Evolutionary conservation across 345 rosid genomes (phyloP).

Genomic region (Gossypium turneri): DNA sequence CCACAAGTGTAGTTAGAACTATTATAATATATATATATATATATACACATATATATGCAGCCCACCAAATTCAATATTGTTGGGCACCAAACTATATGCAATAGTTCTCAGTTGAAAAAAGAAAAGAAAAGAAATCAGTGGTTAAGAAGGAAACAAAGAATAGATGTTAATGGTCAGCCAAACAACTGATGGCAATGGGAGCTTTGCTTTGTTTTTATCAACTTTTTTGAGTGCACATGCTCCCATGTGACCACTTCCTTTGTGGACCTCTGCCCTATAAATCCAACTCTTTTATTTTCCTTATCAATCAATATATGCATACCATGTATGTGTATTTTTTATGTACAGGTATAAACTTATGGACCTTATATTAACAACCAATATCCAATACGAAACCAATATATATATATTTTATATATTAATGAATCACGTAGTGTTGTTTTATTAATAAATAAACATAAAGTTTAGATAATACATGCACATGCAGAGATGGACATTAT

Average conservation of each 20-base stretch:
- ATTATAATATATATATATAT: no score
- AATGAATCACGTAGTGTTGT: no score
- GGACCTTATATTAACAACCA: not conserved
- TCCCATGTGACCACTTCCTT: conserved; percentile 18
- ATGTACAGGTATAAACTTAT: not conserved
- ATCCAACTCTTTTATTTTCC: not conserved
- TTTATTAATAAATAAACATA: no score
- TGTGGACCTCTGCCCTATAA: conserved; percentile 6
- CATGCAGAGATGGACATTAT: not conserved
- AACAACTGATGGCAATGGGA: conserved; percentile 7
- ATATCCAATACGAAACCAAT: not conserved
- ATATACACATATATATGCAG: no score
- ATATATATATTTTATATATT: no score
- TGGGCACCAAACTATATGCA: not conserved
- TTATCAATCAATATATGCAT: not conserved
- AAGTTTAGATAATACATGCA: not conserved
- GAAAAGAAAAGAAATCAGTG: not conserved
- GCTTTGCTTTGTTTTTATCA: not conserved
- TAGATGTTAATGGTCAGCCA: not conserved
- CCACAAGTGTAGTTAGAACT: no score
- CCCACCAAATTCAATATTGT: not conserved
- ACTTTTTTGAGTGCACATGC: conserved; percentile 19
- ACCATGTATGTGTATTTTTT: not conserved
- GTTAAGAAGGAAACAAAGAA: not conserved
- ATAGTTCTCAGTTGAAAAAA: not conserved